phyloP scores from a whole-genome alignment of 768 basidiomycete genomes.

The Strobilomyces confusus region DNA sequence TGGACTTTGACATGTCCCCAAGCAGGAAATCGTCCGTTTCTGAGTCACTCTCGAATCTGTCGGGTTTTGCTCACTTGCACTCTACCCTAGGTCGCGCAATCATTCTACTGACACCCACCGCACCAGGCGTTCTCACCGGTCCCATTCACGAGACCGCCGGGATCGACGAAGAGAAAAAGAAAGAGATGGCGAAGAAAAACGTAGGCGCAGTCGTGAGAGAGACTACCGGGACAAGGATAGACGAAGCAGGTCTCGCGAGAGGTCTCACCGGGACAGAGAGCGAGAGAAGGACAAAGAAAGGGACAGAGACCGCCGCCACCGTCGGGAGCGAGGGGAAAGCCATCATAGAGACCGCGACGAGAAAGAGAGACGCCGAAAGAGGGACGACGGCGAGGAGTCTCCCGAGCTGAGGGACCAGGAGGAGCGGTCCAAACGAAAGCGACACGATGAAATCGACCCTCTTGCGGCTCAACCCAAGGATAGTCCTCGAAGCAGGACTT shows the following conservation, averaged over 20 bases:
- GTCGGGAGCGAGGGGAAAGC: conserved; percentile 51
- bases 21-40: conserved; percentile 56
- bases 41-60: background rate
- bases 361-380: conserved; percentile 57
- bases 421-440: conserved; percentile 64
- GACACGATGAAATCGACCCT: conserved; percentile 48
- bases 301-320: conserved; percentile 41
- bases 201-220: conserved; percentile 59
- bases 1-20: conserved; percentile 63
- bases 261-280: conserved; percentile 38
- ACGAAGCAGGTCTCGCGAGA: conserved; percentile 47
- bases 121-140: conserved; percentile 69
- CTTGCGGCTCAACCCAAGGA: conserved; percentile 36
- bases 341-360: conserved; percentile 53
- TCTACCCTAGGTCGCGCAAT: conserved; percentile 54
- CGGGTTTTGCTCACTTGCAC: conserved; percentile 4
- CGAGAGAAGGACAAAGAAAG: conserved; percentile 28
- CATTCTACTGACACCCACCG: conserved; percentile 74
- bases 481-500: conserved; percentile 44
- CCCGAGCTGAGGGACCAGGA: conserved; percentile 43
- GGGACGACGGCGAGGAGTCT: conserved; percentile 57
- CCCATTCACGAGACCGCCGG: conserved; percentile 56
- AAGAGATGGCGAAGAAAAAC: conserved; percentile 52
- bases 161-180: conserved; percentile 47
- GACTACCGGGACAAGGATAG: conserved; percentile 48